Evolutionary conservation across 169 alveolate species (phyloP), one percentile per base, ranked within the genome.

Genomic region (Plasmodium sp.): DNA sequence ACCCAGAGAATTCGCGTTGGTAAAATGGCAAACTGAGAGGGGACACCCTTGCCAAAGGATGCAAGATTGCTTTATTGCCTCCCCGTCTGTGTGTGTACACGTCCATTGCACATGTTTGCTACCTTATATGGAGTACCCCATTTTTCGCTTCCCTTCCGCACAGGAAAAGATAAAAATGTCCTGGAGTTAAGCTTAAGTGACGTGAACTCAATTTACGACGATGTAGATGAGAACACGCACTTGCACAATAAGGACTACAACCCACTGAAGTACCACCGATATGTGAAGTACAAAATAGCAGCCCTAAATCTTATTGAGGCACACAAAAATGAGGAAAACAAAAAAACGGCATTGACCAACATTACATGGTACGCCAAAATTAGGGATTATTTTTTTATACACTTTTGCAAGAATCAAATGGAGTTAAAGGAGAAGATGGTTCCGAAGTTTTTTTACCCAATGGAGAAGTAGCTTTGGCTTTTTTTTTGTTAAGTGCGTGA

Each of bases 1-100:
- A 27, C 94, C 62, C 97, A 96, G 93, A 84, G 97, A 58, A 94
- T 96, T 41, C 94, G 92, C 56, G 97, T 96, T 67, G 96, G 97
- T 58, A 95, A 95, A 48, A 48, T n/a, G 5, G 62, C 27, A 27
- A 54, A 81, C 67, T 85, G 82, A 18, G 81, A 81, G 67, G 22
- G 39, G 86, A 92, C 4, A 39, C 48, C 39, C 84, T 56, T 85
- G 74, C 34, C 56, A 58, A 48, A 45, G 75, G 36, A 67, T 54
- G 22, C 48, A 41, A 22, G 14, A 77, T 7, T 6, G 45, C 5
- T 14, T 22, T 33, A 27, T 14, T 62, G 45, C 74, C 36, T 33
- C 41, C 58, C 41, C 10, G 3, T 33, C 10, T 83, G 54, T n/a
- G 10, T 58, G 22, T 16, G 27, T 54, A 14, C 31, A 27, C 34